Evolutionary conservation across 2,329 filamentous ascomycete genomes (phyloP).

Genomic region (Curvularia lunata): DNA sequence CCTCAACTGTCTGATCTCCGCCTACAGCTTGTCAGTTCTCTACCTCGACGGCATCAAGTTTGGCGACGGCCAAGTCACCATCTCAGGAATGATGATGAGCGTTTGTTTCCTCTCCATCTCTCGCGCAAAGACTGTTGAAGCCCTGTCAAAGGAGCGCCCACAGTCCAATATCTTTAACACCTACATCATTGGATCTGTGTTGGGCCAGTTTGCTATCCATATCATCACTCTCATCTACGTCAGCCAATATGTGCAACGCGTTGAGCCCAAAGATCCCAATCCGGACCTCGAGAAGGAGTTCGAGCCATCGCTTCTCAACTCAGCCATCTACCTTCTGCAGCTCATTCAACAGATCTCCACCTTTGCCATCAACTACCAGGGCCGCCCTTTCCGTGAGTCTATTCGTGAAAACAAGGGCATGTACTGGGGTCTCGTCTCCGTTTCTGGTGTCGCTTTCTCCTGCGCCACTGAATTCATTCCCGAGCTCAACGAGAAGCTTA

Average conservation of each 20-base stretch:
- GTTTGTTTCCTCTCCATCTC: conserved; percentile 99
- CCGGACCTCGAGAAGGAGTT: conserved; percentile 96
- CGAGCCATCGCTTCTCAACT: conserved; percentile 90
- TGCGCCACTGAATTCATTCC: conserved; percentile 95
- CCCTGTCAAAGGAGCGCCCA: conserved; percentile 92
- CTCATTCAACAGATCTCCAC: conserved; percentile 99
- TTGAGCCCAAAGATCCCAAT: conserved; percentile 72
- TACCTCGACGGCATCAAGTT: conserved; percentile 99
- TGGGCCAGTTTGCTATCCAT: conserved; percentile 96
- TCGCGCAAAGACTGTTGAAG: conserved; percentile 94
- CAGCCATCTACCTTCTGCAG: conserved; percentile 93
- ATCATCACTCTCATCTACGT: conserved; percentile 95
- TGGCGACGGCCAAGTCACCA: conserved; percentile 96
- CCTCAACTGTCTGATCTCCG: conserved; percentile 95
- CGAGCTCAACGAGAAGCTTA: conserved; percentile 92
- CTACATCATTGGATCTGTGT: conserved; percentile 97
- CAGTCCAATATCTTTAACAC: conserved; percentile 99
- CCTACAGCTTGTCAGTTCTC: conserved; percentile 93
- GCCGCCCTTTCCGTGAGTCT: conserved; percentile 93
- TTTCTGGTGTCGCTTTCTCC: conserved; percentile 87
- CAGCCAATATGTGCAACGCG: conserved; percentile 81
- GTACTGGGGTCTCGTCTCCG: conserved; percentile 94
- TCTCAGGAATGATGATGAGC: conserved; percentile 99
- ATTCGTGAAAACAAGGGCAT: conserved; percentile 96
- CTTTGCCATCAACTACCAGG: conserved; percentile 99